phyloP scores from a whole-genome alignment of 176 grass and related monocot genomes.

The Ensete glaucum region DNA sequence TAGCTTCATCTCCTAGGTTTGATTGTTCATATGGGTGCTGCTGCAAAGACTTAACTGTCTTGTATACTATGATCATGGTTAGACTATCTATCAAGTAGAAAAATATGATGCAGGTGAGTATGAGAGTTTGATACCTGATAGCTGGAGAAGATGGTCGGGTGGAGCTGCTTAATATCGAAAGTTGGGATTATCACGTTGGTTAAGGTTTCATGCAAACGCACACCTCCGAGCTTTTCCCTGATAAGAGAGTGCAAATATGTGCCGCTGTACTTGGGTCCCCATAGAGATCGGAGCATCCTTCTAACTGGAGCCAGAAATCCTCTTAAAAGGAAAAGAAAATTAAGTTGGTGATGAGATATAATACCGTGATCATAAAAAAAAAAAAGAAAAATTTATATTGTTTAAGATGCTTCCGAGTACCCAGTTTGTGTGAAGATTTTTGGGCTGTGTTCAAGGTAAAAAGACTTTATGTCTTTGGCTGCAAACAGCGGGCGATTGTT shows the following conservation, averaged over 20 bases:
- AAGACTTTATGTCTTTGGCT: not conserved
- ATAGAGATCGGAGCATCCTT: not conserved
- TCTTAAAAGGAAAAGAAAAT: not conserved
- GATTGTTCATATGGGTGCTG: too few species aligned
- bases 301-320: not conserved
- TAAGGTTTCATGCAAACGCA: conserved; percentile 30
- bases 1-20: too few species aligned
- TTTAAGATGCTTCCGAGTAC: not conserved
- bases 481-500: not conserved
- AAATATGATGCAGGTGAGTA: not conserved
- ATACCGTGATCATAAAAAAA: not conserved
- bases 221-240: conserved; percentile 21
- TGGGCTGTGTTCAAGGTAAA: not conserved
- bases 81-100: not conserved
- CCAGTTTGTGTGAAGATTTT: not conserved
- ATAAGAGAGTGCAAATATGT: conserved; percentile 50
- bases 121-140: conserved; percentile 29
- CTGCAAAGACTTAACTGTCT: not conserved
- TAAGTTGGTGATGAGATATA: not conserved
- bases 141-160: conserved; percentile 60
- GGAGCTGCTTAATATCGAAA: conserved; percentile 42
- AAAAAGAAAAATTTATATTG: too few species aligned
- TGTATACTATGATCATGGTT: not conserved
- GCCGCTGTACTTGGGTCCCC: conserved; percentile 12
- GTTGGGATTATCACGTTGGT: conserved; percentile 55